Percentiles rank a stretch among this genome's conserved stretches.
Evolutionary conservation across 2,329 filamentous ascomycete genomes (phyloP).

Genomic region (Cladosporium phlei): DNA sequence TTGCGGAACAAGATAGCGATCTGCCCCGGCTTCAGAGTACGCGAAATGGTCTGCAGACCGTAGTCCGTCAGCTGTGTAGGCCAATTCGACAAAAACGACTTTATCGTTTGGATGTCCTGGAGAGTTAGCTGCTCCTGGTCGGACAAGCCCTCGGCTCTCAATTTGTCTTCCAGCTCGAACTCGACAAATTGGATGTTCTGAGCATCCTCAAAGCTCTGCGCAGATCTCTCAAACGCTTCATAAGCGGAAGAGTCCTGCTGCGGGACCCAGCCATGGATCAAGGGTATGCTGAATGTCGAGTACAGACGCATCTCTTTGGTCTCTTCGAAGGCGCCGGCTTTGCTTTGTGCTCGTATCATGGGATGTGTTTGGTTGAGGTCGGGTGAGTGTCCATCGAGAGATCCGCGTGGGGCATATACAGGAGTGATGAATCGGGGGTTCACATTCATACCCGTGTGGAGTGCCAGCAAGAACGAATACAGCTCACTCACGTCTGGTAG

Average conservation of each 20-base stretch:
- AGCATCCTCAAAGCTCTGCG: constrained; percentile 83
- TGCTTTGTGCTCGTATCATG: constrained; percentile 38
- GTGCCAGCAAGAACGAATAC: constrained; percentile 77
- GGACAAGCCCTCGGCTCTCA: constrained; percentile 60
- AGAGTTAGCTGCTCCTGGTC: constrained; percentile 72
- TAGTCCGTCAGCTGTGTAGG: constrained; percentile 82
- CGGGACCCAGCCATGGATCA: constrained; percentile 92
- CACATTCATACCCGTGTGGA: constrained; percentile 97
- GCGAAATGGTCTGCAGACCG: constrained; percentile 70
- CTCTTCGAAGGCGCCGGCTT: constrained; percentile 74
- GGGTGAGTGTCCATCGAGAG: constrained; percentile 20
- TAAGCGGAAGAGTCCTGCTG: constrained; percentile 61
- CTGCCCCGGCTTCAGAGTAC: constrained; percentile 67
- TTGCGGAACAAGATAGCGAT: constrained; percentile 93
- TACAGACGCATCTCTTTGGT: constrained; percentile 89
- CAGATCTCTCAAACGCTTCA: constrained; percentile 66
- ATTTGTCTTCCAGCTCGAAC: constrained; percentile 79
- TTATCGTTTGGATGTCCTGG: constrained; percentile 79
- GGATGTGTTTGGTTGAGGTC: constrained; percentile 36
- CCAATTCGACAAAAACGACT: constrained; percentile 71
- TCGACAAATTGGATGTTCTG: constrained; percentile 85
- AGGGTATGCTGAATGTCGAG: constrained; percentile 76
- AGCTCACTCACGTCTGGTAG: constrained; percentile 85
- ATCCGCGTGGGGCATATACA: constrained; percentile 17
- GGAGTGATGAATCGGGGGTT: constrained; percentile 78